phyloP scores from a whole-genome alignment of 257 asterid species.

The Misopates orontium region DNA sequence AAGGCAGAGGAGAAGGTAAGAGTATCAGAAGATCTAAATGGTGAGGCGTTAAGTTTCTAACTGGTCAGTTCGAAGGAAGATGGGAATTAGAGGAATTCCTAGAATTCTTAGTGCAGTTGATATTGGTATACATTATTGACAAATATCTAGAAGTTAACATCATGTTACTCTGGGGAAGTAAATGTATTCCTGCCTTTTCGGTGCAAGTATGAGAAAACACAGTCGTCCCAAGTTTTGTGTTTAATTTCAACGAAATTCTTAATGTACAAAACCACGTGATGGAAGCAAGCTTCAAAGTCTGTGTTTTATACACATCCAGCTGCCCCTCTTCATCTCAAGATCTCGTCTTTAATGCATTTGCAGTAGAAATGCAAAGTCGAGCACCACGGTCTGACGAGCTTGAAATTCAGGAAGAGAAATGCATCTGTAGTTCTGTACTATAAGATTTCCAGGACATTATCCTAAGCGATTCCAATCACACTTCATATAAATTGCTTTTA shows the following conservation, averaged over 20 bases:
- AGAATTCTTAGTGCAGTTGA: background rate
- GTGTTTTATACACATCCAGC: background rate
- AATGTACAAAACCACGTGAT: conserved; percentile 28
- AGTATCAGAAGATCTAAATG: conserved; percentile 59
- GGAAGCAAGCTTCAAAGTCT: background rate
- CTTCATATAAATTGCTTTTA: too few relatives aligned
- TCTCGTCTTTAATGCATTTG: background rate
- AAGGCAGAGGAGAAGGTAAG: conserved; percentile 48
- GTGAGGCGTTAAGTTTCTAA: conserved; percentile 32
- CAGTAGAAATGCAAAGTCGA: too few relatives aligned
- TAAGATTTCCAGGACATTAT: too few relatives aligned
- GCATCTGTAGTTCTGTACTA: too few relatives aligned
- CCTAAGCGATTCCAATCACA: too few relatives aligned
- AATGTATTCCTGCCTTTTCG: background rate
- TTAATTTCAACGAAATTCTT: background rate
- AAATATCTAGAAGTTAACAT: conserved; percentile 42
- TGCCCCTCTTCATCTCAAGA: background rate
- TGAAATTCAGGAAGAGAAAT: too few relatives aligned
- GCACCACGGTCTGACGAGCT: too few relatives aligned
- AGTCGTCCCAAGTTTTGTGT: conserved; percentile 19
- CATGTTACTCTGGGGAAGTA: conserved; percentile 35
- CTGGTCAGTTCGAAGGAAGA: background rate
- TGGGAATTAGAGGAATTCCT: background rate
- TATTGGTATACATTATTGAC: background rate
- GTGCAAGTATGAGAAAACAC: background rate